Evolutionary conservation across 176 grass and related monocot genomes (phyloP).

Genomic region (Zizania latifolia): DNA sequence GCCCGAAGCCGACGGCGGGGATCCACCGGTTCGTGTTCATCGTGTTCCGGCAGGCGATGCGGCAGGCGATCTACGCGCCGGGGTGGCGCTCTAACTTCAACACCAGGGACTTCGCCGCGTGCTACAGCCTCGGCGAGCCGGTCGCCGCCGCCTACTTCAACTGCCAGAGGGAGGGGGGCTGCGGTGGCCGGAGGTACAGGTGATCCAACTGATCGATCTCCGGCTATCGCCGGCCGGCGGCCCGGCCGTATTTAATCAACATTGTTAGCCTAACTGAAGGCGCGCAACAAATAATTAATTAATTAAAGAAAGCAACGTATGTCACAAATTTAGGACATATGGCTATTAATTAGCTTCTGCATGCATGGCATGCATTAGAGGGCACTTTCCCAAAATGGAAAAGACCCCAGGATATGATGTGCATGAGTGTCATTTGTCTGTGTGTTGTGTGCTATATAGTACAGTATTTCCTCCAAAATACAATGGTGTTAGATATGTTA

Average conservation of each 20-base stretch:
- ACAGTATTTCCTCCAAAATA: not conserved
- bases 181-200: conserved; percentile 60
- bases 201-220: too few relatives aligned
- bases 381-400: not conserved
- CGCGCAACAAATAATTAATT: not conserved
- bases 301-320: not conserved
- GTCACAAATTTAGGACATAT: not conserved
- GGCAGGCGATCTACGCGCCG: conserved; percentile 43
- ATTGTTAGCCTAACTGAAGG: not conserved
- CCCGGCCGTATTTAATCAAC: not conserved
- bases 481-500: not conserved
- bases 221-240: too few relatives aligned
- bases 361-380: not conserved
- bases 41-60: conserved; percentile 44
- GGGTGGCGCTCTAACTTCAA: conserved; percentile 79
- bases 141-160: conserved; percentile 58
- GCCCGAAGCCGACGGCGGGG: conserved; percentile 36
- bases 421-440: not conserved
- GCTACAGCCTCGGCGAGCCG: conserved; percentile 37
- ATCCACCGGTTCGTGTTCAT: conserved; percentile 68
- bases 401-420: not conserved
- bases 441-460: not conserved
- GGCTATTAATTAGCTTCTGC: not conserved
- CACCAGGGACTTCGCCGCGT: conserved; percentile 50
- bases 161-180: conserved; percentile 68